Evolutionary conservation across 2,329 filamentous ascomycete genomes (phyloP), one percentile per base, ranked within the genome.

Genomic region (Didymella glomerata): DNA sequence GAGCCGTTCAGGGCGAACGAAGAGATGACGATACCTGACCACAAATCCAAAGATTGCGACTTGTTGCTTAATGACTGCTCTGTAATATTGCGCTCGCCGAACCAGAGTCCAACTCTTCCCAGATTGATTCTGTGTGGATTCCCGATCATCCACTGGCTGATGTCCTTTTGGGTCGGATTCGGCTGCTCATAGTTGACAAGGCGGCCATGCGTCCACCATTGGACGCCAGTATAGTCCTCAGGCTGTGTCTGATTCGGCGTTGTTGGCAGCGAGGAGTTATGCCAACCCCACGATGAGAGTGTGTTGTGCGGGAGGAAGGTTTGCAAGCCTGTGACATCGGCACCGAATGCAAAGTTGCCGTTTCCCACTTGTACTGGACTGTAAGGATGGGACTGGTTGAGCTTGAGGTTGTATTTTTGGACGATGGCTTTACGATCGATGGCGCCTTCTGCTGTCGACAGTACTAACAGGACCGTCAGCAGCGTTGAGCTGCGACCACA

Each of bases 71-170:
- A 68, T 14, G 75, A 67, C 16, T 76, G 68, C 58, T 84, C 82
- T 1, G 72, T 78, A 10, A 83, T 72, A 57, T 78, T 72, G 0
- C 57, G 42, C 1, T 67, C 75, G 3, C 73, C 71, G 62, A 83
- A 85, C 54, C 76, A 77, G 28, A 85, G 68, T 3, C 83, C 83
- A 10, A 85, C 76, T 3, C 76, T 78, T 3, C 77, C 83, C 1
- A 85, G 62, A 59, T 85, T 85, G 18, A 84, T 71, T 6, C 83
- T 75, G 64, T 85, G 82, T 0, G 83, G 83, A 61, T 85, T 85
- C 54, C 78, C 76, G 28, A 84, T 84, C 20, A 86, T 70, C 84
- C 84, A 86, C 57, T 85, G 80, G 3, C 81, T 82, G 25, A 81
- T 81, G 9, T 76, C 71, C 16, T 69, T 67, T 50, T 81, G 66